Base-by-base conservation (phyloP, 2,329 filamentous ascomycete genomes). In the Penicillium sp. region DNA sequence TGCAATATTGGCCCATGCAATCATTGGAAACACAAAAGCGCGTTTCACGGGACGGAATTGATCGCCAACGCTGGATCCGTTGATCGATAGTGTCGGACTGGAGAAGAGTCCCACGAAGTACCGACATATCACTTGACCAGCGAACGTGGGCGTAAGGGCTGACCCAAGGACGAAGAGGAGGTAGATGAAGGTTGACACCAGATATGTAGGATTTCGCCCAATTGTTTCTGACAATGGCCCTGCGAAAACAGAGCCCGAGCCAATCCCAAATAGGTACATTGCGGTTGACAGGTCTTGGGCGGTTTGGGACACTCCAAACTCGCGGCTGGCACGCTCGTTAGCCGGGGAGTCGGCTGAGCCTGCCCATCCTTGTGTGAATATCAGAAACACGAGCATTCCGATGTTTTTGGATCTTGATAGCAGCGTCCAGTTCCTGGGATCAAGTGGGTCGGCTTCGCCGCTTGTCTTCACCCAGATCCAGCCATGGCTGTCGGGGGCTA, bases 21-120 rank as follows among this genome's bases (percentile, higher is more conserved):
- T 49, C 25, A 49, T 17, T 15, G 47, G 47, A 28, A 49, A 49
- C 15, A 31, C 47, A n/a, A 49, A 49, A 34, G 47, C 3, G 15
- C 47, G 47, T 35, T 49, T 49, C 15, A 49, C 47, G 11, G 47
- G 47, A 35, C 47, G 47, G 4, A 49, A 49, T 28, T 49, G 47
- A 49, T 49, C 47, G 15, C 47, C 25, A 28, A 49, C 47, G 25
- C 47, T 49, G 31, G 47, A 49, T 35, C 47, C 22, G 31, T 49
- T 49, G 15, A 49, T 49, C 15, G 47, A 49, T 10, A 34, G 28
- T n/a, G 47, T 49, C 28, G 47, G 20, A 35, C 47, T 49, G 7
- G 47, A 49, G 47, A 49, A 49, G n/a, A 49, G 47, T 17, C 47
- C 47, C 47, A 49, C 47, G 28, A 49, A 49, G 25, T 34, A 34